Percentiles rank a stretch among this genome's conserved stretches.
Conservation (phyloP, 768 basidiomycete species). For the Lactifluus rugatus region DNA sequence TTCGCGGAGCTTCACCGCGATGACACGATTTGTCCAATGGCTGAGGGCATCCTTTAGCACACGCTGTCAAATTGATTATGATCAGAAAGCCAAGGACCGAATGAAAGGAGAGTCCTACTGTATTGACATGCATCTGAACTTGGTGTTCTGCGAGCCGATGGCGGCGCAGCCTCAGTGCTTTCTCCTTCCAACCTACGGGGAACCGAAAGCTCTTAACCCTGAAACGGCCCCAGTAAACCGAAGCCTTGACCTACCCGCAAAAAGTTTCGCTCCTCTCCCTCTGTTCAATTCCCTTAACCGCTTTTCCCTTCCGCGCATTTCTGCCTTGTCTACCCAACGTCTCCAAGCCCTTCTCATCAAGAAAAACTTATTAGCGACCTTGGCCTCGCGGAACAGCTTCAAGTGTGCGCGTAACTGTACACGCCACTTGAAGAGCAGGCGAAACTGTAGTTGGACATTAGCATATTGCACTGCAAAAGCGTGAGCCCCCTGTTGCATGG, state of each 20-base stretch:
- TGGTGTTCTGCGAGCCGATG: slow-evolving; percentile 17
- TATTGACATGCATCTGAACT: neutral
- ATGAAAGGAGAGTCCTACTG: neutral
- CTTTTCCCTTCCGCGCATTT: slow-evolving; percentile 35
- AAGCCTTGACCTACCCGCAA: slow-evolving; percentile 26
- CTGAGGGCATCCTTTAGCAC: slow-evolving; percentile 38
- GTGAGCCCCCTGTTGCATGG: slow-evolving; percentile 37
- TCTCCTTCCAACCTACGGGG: slow-evolving; percentile 13
- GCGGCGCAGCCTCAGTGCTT: slow-evolving; percentile 14
- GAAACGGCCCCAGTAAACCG: neutral
- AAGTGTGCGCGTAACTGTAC: slow-evolving; percentile 40
- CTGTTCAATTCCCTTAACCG: slow-evolving; percentile 37
- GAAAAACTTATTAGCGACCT: slow-evolving; percentile 43
- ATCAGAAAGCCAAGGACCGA: neutral
- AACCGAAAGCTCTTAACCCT: neutral
- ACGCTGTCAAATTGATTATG: slow-evolving; percentile 33
- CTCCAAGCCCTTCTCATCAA: slow-evolving; percentile 38
- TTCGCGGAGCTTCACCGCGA: slow-evolving; percentile 64
- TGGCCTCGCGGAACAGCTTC: slow-evolving; percentile 45
- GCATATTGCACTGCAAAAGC: slow-evolving; percentile 44
- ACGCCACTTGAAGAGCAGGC: slow-evolving; percentile 46
- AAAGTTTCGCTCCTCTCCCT: slow-evolving; percentile 29
- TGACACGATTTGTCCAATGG: slow-evolving; percentile 64
- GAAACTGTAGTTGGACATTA: slow-evolving; percentile 31
- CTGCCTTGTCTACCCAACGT: slow-evolving; percentile 38